Conservation (phyloP, 2,329 filamentous ascomycete genomes). For the Epichloe sibirici region DNA sequence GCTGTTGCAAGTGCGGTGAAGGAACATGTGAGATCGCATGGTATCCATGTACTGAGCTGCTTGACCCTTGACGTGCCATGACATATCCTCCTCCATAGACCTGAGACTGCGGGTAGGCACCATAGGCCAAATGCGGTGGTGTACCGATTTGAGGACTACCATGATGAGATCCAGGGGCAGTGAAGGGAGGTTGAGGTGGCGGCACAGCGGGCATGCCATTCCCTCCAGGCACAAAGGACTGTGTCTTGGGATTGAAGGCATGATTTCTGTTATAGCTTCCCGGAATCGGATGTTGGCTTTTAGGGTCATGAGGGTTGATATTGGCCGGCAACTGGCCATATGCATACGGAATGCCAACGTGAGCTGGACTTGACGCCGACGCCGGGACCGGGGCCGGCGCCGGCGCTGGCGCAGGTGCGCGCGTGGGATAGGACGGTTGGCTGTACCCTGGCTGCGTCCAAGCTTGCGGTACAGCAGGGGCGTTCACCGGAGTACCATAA, state of each 20-base stretch:
- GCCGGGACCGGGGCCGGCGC: too few relatives aligned
- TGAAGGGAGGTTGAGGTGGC: slow-evolving; percentile 35
- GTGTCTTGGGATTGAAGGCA: slow-evolving; percentile 87
- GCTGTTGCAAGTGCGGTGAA: slow-evolving; percentile 18
- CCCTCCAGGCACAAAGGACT: slow-evolving; percentile 68
- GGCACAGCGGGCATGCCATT: slow-evolving; percentile 37
- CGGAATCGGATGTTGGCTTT: slow-evolving; percentile 70
- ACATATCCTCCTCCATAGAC: slow-evolving; percentile 37
- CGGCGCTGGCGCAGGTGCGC: slow-evolving; percentile 13
- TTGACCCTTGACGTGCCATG: slow-evolving; percentile 46
- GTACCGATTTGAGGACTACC: slow-evolving; percentile 41
- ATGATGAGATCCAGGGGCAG: slow-evolving; percentile 35
- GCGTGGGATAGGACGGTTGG: slow-evolving; percentile 19
- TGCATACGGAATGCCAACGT: slow-evolving; percentile 46
- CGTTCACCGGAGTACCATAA: slow-evolving; percentile 23
- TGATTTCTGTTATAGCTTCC: slow-evolving; percentile 69
- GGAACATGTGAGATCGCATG: slow-evolving; percentile 28
- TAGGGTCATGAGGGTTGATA: slow-evolving; percentile 56
- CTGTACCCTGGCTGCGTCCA: slow-evolving; percentile 26
- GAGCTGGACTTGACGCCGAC: slow-evolving; percentile 17
- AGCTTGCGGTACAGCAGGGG: slow-evolving; percentile 17
- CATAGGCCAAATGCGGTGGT: slow-evolving; percentile 38
- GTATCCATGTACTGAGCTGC: slow-evolving; percentile 40
- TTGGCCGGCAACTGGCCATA: slow-evolving; percentile 69
- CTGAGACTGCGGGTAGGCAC: slow-evolving; percentile 35